phyloP scores from a whole-genome alignment of 331 rosid species.

The Malus hybrid region DNA sequence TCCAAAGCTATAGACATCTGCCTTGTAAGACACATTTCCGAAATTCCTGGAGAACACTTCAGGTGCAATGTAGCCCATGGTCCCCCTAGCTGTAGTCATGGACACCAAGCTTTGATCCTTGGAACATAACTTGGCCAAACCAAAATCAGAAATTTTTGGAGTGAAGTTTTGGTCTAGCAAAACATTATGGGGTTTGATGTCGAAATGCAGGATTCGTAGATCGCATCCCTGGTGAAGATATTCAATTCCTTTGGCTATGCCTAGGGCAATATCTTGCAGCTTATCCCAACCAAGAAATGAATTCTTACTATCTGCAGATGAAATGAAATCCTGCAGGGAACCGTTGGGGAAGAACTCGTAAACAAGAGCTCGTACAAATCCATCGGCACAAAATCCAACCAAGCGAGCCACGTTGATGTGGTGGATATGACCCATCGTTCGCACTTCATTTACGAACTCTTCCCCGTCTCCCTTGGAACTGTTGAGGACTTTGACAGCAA shows the following conservation, averaged over 20 bases:
- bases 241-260: not conserved
- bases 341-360: not conserved
- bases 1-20: not conserved
- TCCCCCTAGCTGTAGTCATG: not conserved
- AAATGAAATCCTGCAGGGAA: not conserved
- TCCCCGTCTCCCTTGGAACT: not conserved
- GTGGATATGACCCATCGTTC: not conserved
- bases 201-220: not conserved
- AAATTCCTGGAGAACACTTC: not conserved
- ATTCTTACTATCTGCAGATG: not conserved
- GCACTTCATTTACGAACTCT: not conserved
- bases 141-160: not conserved
- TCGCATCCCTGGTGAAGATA: not conserved
- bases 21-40: not conserved
- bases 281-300: not conserved
- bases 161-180: not conserved
- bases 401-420: not conserved
- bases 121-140: not conserved
- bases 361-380: not conserved
- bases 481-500: too few species aligned
- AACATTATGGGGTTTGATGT: not conserved
- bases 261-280: not conserved
- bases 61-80: not conserved
- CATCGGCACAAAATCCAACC: not conserved
- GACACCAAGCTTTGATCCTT: constrained; percentile 1